A percentile compares a stretch with the other conserved stretches of the same genome.
Conservation (phyloP, 345 rosid species). For the Brassica juncea region DNA sequence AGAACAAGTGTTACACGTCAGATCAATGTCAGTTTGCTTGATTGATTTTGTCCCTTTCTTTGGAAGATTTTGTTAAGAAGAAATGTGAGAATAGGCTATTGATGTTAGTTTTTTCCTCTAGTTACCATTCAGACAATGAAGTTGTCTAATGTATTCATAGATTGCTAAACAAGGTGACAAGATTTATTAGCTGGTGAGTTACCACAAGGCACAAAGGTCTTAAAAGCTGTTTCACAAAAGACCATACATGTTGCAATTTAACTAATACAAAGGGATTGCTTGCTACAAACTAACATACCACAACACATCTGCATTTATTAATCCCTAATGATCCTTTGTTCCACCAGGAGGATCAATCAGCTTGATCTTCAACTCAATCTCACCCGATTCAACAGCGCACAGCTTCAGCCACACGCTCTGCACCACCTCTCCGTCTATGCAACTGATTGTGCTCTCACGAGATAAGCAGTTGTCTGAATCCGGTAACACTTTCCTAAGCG, state of each 20-base stretch:
- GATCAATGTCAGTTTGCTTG: constrained; percentile 22
- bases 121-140: constrained; percentile 4
- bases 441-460: constrained; percentile 77
- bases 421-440: constrained; percentile 75
- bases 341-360: constrained; percentile 53
- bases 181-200: neutral
- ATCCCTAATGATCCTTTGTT: neutral
- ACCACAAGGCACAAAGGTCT: constrained; percentile 27
- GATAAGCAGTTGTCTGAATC: constrained; percentile 77
- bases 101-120: neutral
- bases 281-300: constrained; percentile 31
- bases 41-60: neutral
- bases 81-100: constrained; percentile 5
- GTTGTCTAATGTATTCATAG: constrained; percentile 1
- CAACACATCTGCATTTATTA: neutral
- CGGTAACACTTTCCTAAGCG: constrained; percentile 77
- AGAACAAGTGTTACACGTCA: constrained; percentile 20
- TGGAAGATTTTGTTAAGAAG: neutral
- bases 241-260: constrained; percentile 17
- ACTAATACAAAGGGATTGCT: constrained; percentile 16
- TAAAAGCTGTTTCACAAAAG: constrained; percentile 11
- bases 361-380: constrained; percentile 80
- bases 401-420: constrained; percentile 90
- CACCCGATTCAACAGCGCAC: constrained; percentile 84
- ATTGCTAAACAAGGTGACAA: constrained; percentile 17